These are phyloP conservation scores for Trametes cingulata DNA, from an alignment of 768 basidiomycete genomes.

Conservation along the genomic window DNA sequence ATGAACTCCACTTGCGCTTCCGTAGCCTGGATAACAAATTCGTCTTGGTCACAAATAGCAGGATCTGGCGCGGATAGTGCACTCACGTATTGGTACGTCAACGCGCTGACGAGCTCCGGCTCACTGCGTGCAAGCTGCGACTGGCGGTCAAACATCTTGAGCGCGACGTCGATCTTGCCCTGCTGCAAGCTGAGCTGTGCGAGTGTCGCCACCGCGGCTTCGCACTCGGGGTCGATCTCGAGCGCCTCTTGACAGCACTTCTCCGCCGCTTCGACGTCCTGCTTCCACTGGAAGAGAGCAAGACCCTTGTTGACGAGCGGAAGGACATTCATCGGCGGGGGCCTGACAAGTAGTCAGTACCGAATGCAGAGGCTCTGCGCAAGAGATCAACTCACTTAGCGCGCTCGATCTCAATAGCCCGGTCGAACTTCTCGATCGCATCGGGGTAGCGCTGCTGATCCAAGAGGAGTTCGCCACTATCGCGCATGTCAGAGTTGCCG, in stretches of 20 bases:
- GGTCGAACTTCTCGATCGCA: constrained; percentile 90
- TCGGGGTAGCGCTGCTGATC: constrained; percentile 90
- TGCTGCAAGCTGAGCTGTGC: constrained; percentile 93
- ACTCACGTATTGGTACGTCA: constrained; percentile 79
- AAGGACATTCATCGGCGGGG: constrained; percentile 75
- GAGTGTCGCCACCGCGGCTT: constrained; percentile 93
- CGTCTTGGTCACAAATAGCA: neutral
- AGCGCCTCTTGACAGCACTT: constrained; percentile 86
- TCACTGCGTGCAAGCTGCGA: constrained; percentile 88
- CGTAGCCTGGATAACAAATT: constrained; percentile 56
- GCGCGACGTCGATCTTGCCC: constrained; percentile 82
- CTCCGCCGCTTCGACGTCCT: constrained; percentile 83
- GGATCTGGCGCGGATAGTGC: neutral
- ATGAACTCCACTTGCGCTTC: constrained; percentile 81
- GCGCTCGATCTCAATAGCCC: constrained; percentile 86
- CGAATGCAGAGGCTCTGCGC: neutral
- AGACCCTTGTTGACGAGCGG: constrained; percentile 98
- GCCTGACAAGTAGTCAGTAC: constrained; percentile 21
- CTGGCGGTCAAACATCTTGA: constrained; percentile 83
- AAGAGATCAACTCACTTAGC: constrained; percentile 49
- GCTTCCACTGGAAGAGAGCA: constrained; percentile 93
- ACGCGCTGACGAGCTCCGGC: constrained; percentile 75
- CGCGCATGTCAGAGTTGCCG: neutral
- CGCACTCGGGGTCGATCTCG: constrained; percentile 87
- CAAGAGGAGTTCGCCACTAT: constrained; percentile 88